A percentile compares a stretch with the other conserved stretches of the same genome.
These are phyloP conservation scores for Globisporangium yorkense DNA, from an alignment of 352 stramenopile genomes.

Conservation along the genomic window DNA sequence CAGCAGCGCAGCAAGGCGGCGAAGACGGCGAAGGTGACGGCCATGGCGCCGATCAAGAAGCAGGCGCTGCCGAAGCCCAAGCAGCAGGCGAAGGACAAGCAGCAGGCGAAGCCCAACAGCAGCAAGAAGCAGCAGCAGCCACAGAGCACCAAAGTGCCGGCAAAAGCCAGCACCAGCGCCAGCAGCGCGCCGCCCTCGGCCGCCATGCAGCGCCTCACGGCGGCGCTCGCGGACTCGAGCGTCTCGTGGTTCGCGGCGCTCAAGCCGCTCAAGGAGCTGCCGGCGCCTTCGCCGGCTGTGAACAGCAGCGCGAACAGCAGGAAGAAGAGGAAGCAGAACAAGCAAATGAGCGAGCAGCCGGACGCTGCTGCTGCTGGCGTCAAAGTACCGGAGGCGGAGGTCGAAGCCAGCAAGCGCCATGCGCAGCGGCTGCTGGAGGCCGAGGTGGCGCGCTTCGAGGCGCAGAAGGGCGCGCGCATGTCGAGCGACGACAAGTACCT, in stretches of 20 bases:
- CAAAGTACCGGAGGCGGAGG: slow-evolving; percentile 18
- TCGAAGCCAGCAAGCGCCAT: slow-evolving; percentile 35
- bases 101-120: not conserved
- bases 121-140: not conserved
- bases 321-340: slow-evolving; percentile 15
- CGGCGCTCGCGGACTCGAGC: slow-evolving; percentile 22
- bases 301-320: slow-evolving; percentile 1
- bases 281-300: not conserved
- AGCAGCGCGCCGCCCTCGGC: not conserved
- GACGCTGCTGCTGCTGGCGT: slow-evolving; percentile 5
- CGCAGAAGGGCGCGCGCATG: slow-evolving; percentile 59
- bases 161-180: not conserved
- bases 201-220: slow-evolving; percentile 23
- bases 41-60: not conserved
- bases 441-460: slow-evolving; percentile 53
- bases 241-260: slow-evolving; percentile 31
- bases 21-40: too few relatives aligned
- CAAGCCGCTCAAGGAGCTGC: slow-evolving; percentile 11
- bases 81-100: not conserved
- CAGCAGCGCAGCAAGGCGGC: too few relatives aligned
- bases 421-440: slow-evolving; percentile 54
- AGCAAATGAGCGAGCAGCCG: slow-evolving; percentile 1
- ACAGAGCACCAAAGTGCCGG: too few relatives aligned
- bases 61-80: too few relatives aligned
- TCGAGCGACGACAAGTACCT: slow-evolving; percentile 86